Base-by-base conservation (phyloP, 768 basidiomycete genomes). In the Lyophyllum semitale region DNA sequence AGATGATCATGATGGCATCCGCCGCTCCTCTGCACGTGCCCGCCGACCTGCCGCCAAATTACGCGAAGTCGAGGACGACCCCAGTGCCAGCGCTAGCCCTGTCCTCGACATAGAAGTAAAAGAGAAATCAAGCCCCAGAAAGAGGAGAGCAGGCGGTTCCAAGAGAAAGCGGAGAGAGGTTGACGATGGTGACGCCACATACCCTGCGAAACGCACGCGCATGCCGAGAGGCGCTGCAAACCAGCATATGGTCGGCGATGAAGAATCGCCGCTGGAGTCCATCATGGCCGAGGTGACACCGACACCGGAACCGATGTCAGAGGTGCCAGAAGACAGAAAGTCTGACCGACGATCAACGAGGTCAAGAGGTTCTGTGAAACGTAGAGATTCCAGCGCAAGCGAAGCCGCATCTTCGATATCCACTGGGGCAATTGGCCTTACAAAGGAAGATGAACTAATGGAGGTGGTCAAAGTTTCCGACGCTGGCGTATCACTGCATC, bases 141-240 rank as follows among this genome's bases (percentile, higher is more conserved):
- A 83, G 68, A 75, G 74, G 65, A 67, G 75, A 55, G 46, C 69
- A 35, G 76, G 76, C 2, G 77, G 76, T 25, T 75, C 71, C 13
- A 85, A 84, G 65, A 74, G 87, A 51, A 85, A 79, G 64, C 75
- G 86, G 20, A 84, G 74, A 63, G 85, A 86, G 29, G 68, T 64
- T 7, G 86, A 88, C 41, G 85, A 87, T 43, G 81, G 79, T 12
- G 85, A 88, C 58, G 77, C 81, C 1, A 80, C 82, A n/a, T 88
- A 87, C 63, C 86, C 87, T n/a, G 83, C 86, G 11, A 89, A 87
- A 69, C 78, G 85, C 23, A 76, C 83, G 18, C 79, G 87, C 25
- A 72, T 78, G 51, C 78, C 84, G 6, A 71, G 87, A 56, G 77
- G 76, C 22, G 65, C 63, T 13, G 68, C 68, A 8, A 66, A 64